Conservation (phyloP, 2,329 filamentous ascomycete genomes). For the Cytospora piceicola region DNA sequence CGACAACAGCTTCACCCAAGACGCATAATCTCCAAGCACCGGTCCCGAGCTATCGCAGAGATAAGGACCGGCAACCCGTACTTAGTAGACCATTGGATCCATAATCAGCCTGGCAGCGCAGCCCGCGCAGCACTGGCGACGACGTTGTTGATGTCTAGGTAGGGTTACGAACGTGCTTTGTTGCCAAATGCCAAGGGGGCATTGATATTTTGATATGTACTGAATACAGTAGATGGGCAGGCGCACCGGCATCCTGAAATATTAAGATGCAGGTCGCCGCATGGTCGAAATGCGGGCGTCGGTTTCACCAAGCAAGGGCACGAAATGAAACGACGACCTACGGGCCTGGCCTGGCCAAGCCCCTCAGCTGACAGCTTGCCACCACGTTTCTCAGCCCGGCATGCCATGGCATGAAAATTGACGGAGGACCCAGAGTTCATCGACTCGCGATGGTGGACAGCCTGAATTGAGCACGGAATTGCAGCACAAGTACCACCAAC, state of each 20-base stretch:
- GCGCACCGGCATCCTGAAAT: neutral
- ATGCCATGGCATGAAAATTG: neutral
- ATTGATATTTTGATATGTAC: neutral
- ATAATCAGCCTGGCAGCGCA: neutral
- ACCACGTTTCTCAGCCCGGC: slow-evolving; percentile 1
- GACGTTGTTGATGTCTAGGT: neutral
- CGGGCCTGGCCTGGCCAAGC: slow-evolving; percentile 1
- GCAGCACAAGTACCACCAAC: neutral
- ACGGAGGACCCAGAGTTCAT: neutral
- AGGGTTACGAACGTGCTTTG: neutral
- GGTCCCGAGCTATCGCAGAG: slow-evolving; percentile 3
- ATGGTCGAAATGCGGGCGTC: slow-evolving; percentile 1
- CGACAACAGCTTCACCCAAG: neutral
- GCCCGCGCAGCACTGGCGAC: too few species aligned
- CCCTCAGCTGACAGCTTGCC: neutral
- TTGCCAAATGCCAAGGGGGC: neutral
- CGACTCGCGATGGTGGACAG: neutral
- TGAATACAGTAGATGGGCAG: neutral
- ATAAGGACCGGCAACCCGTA: slow-evolving; percentile 1
- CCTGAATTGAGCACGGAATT: neutral
- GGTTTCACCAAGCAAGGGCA: slow-evolving; percentile 3
- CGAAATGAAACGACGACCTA: neutral
- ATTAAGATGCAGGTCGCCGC: neutral
- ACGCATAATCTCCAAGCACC: neutral
- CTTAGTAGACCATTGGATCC: neutral